phyloP scores from a whole-genome alignment of 768 basidiomycete genomes.

The Cyathus striatus region DNA sequence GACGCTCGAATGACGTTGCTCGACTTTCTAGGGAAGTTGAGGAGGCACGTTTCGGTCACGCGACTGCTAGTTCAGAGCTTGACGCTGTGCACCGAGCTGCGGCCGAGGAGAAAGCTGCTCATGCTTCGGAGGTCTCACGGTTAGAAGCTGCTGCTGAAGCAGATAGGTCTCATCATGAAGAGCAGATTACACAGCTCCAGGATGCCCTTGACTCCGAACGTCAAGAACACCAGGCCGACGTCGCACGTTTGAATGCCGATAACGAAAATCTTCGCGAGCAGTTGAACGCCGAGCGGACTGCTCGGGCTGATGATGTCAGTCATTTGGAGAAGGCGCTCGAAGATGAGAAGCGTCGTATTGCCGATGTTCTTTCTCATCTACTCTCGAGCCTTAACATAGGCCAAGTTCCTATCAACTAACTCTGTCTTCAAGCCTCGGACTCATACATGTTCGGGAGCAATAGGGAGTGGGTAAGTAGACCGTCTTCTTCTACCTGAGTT shows the following conservation, averaged over 20 bases:
- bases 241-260: not conserved
- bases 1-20: not conserved
- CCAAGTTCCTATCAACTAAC: no score
- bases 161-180: not conserved
- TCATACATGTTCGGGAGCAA: no score
- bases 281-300: not conserved
- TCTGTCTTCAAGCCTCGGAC: no score
- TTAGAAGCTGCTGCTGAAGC: not conserved
- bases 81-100: not conserved
- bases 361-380: not conserved
- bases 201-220: not conserved
- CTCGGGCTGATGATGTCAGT: not conserved
- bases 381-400: no score
- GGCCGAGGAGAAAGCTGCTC: slow-evolving; percentile 2
- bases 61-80: not conserved
- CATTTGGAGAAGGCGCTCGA: not conserved
- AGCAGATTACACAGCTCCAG: not conserved
- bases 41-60: not conserved
- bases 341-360: not conserved
- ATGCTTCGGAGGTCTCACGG: not conserved
- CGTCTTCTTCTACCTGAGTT: no score
- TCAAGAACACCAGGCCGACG: not conserved
- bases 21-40: not conserved
- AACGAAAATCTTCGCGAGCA: not conserved
- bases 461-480: no score